A percentile compares a stretch with the other conserved stretches of the same genome.
Evolutionary conservation across 805 yeast genomes (phyloP).

Genomic region (Debaryomyces hansenii): DNA sequence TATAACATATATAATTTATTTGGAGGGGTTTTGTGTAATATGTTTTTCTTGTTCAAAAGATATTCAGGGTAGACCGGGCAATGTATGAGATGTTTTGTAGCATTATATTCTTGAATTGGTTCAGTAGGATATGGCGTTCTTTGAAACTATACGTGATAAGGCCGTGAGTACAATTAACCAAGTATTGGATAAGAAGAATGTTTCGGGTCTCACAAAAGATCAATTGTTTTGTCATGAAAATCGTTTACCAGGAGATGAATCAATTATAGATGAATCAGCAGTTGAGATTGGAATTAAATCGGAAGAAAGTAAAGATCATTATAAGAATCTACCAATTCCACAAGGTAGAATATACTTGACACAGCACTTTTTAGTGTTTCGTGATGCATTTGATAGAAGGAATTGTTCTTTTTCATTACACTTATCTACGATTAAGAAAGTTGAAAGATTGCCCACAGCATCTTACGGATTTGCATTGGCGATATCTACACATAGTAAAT

Average conservation of each 20-base stretch:
- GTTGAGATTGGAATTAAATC: slow-evolving; percentile 52
- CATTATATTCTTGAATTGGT: not conserved
- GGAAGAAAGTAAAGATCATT: slow-evolving; percentile 20
- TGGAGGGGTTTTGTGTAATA: too few relatives aligned
- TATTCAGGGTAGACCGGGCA: too few relatives aligned
- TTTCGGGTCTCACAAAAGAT: slow-evolving; percentile 57
- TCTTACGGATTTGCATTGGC: slow-evolving; percentile 76
- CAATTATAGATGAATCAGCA: slow-evolving; percentile 60
- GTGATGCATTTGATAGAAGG: slow-evolving; percentile 66
- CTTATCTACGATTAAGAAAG: slow-evolving; percentile 74
- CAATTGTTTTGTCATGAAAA: slow-evolving; percentile 69
- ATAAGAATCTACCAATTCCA: slow-evolving; percentile 27
- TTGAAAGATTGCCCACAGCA: slow-evolving; percentile 79
- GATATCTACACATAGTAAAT: slow-evolving; percentile 66
- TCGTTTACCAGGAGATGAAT: slow-evolving; percentile 70
- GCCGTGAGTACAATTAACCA: slow-evolving; percentile 47
- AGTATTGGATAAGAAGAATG: slow-evolving; percentile 42
- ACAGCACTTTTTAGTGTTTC: slow-evolving; percentile 72
- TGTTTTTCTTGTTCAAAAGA: too few relatives aligned
- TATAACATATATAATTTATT: too few relatives aligned
- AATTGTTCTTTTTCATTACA: slow-evolving; percentile 72
- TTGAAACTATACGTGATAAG: slow-evolving; percentile 46
- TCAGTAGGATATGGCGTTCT: slow-evolving; percentile 44
- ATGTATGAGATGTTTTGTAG: too few relatives aligned
- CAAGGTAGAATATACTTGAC: slow-evolving; percentile 73